Conservation (phyloP, 2,329 filamentous ascomycete genomes). For the Verruconis gallopava region DNA sequence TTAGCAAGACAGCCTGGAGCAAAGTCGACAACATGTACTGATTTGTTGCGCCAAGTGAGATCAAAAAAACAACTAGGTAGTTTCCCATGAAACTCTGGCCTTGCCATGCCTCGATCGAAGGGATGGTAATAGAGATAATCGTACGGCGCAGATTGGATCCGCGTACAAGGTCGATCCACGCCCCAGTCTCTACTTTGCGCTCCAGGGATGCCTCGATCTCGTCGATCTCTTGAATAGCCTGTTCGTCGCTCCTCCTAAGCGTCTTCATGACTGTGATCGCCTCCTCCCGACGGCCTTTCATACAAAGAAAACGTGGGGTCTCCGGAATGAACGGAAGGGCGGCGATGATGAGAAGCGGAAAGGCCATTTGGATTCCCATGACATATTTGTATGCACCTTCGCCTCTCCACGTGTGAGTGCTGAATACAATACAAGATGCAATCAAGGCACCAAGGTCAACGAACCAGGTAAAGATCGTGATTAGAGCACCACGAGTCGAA, state of each 20-base stretch:
- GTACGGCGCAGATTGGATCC: background rate
- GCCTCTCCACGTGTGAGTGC: background rate
- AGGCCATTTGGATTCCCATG: background rate
- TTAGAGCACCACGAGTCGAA: background rate
- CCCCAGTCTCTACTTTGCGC: background rate
- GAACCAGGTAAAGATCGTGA: background rate
- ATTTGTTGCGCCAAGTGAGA: background rate
- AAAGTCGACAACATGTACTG: background rate
- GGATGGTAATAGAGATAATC: background rate
- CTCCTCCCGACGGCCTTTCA: background rate
- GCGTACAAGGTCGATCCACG: background rate
- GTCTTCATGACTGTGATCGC: background rate
- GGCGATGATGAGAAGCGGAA: background rate
- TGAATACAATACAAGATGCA: background rate
- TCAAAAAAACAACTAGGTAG: background rate
- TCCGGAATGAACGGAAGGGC: slow-evolving; percentile 1
- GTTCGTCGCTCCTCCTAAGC: background rate
- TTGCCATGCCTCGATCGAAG: background rate
- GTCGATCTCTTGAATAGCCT: background rate
- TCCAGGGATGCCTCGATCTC: background rate
- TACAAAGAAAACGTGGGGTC: background rate
- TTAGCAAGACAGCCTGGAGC: background rate
- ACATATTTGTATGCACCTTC: background rate
- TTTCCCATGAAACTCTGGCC: background rate
- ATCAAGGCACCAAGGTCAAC: background rate